Percentiles rank a stretch among this genome's conserved stretches.
These are phyloP conservation scores for Calcarisporium arbuscula DNA, from an alignment of 2,329 filamentous ascomycete genomes.

Conservation along the genomic window DNA sequence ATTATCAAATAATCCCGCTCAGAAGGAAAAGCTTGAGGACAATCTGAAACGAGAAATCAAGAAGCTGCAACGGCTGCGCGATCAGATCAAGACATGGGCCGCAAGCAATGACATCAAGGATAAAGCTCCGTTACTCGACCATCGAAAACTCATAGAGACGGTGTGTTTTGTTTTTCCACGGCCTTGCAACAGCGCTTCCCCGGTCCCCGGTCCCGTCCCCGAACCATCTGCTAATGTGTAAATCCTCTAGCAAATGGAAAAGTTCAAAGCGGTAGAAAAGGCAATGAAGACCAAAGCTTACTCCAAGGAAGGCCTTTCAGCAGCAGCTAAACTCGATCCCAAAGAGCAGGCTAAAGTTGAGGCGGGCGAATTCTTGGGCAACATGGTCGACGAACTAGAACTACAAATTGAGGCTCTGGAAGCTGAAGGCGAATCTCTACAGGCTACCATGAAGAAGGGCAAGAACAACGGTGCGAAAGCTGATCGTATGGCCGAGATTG, in stretches of 20 bases:
- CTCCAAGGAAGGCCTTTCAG: constrained; percentile 93
- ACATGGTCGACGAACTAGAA: constrained; percentile 87
- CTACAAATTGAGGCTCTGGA: constrained; percentile 90
- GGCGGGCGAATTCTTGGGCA: constrained; percentile 75
- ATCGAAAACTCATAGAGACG: constrained; percentile 95
- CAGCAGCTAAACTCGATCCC: constrained; percentile 90
- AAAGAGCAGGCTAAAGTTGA: constrained; percentile 94
- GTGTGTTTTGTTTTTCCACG: constrained; percentile 44
- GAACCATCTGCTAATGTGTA: constrained; percentile 3
- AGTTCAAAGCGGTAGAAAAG: constrained; percentile 99
- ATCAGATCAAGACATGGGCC: constrained; percentile 99
- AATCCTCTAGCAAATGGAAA: constrained; percentile 82
- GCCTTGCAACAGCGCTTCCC: neutral
- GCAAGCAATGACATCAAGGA: constrained; percentile 99
- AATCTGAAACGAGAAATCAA: constrained; percentile 99
- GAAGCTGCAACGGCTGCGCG: constrained; percentile 93
- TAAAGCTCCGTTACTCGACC: constrained; percentile 89
- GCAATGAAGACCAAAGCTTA: constrained; percentile 99
- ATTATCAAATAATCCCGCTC: constrained; percentile 82
- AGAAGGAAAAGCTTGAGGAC: constrained; percentile 98
- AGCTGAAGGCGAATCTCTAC: constrained; percentile 80
- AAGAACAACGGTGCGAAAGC: constrained; percentile 81
- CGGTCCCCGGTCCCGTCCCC: neutral
- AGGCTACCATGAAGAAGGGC: constrained; percentile 88
- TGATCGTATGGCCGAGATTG: constrained; percentile 82